Conservation (phyloP, 176 grass and related monocot species). For the Secale cereale region DNA sequence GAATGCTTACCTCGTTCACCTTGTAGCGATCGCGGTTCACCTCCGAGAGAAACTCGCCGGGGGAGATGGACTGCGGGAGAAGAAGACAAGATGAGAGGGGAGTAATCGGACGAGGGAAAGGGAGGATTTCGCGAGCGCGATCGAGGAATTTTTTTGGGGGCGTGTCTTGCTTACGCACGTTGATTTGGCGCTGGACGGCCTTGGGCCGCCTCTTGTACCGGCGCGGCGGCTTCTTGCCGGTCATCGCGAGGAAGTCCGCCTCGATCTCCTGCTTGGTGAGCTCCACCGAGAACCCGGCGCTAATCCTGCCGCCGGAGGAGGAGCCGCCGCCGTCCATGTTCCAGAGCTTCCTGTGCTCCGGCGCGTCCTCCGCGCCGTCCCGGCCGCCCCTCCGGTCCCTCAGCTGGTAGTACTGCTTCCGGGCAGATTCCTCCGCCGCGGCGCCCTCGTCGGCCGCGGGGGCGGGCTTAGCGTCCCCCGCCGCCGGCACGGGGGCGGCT, state of each 20-base stretch:
- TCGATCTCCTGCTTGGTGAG: slow-evolving; percentile 75
- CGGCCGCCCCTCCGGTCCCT: slow-evolving; percentile 25
- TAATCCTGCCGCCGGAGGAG: neutral
- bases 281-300: slow-evolving; percentile 41
- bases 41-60: slow-evolving; percentile 28
- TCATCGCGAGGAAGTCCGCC: slow-evolving; percentile 70
- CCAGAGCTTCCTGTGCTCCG: slow-evolving; percentile 21
- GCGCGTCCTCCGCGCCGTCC: slow-evolving; percentile 27
- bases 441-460: neutral
- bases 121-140: neutral
- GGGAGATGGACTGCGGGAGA: slow-evolving; percentile 22
- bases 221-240: slow-evolving; percentile 61
- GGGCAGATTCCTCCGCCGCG: slow-evolving; percentile 19
- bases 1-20: slow-evolving; percentile 43
- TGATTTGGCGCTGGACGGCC: slow-evolving; percentile 61
- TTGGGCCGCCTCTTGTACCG: slow-evolving; percentile 45
- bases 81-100: slow-evolving; percentile 4
- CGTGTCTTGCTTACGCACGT: slow-evolving; percentile 38
- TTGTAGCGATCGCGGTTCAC: slow-evolving; percentile 50
- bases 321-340: neutral
- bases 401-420: slow-evolving; percentile 50
- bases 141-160: neutral
- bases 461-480: neutral
- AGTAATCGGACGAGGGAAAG: slow-evolving; percentile 15
- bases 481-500: neutral